Percentiles rank a stretch among this genome's conserved stretches.
Evolutionary conservation across 2,329 filamentous ascomycete species (phyloP).

Genomic region (Periconia sp.): DNA sequence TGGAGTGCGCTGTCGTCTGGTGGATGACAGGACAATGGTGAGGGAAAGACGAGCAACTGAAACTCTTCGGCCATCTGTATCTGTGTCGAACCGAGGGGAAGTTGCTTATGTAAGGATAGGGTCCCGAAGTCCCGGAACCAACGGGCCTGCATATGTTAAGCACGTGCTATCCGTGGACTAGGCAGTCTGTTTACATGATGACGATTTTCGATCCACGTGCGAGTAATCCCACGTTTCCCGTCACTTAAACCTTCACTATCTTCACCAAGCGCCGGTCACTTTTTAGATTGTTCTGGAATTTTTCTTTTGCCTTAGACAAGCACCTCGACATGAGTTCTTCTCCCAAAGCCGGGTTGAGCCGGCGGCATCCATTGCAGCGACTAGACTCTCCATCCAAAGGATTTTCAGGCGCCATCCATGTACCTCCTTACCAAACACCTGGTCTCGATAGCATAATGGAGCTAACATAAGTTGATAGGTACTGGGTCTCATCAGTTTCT

Average conservation of each 20-base stretch:
- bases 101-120: no score
- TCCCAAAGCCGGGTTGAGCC: constrained; percentile 23
- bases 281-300: not conserved
- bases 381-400: constrained; percentile 66
- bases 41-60: no score
- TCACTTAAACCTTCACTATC: no score
- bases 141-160: no score
- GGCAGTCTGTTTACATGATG: no score
- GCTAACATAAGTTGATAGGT: constrained; percentile 19
- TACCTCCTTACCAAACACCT: constrained; percentile 14
- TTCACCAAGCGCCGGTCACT: not conserved
- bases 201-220: no score
- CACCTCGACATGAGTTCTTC: constrained; percentile 15
- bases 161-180: no score
- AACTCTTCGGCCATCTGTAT: no score
- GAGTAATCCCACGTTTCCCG: no score
- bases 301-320: not conserved
- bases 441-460: not conserved
- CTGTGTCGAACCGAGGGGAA: no score
- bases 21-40: no score
- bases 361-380: constrained; percentile 65
- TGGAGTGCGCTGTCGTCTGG: not conserved
- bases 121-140: no score
- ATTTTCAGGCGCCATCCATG: constrained; percentile 64
- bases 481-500: constrained; percentile 48